Percentiles rank a stretch among this genome's conserved stretches.
These are phyloP conservation scores for Aspergillus flavus DNA, from an alignment of 2,329 filamentous ascomycete species.

Conservation along the genomic window DNA sequence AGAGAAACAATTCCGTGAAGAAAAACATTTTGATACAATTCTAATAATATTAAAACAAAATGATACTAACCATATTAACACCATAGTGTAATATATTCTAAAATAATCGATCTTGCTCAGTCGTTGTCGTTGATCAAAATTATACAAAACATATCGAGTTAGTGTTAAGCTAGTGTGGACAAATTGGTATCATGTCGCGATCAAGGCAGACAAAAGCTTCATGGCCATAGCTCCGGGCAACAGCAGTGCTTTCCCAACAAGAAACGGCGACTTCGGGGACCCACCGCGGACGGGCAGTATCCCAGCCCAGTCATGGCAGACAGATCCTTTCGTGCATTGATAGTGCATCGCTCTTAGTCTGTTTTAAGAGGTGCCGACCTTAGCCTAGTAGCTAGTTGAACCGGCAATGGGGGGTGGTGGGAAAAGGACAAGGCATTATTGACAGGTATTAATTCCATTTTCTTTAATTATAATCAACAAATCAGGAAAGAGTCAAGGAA, in stretches of 20 bases:
- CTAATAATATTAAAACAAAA: not conserved
- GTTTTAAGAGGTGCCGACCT: not conserved
- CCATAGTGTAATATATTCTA: not conserved
- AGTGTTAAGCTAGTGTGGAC: constrained; percentile 9
- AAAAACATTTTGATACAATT: not conserved
- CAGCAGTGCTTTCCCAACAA: constrained; percentile 1
- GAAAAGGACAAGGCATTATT: constrained; percentile 1
- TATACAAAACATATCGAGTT: not conserved
- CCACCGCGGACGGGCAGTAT: constrained; percentile 5
- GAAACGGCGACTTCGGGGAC: constrained; percentile 10
- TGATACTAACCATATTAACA: not conserved
- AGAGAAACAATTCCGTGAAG: not conserved
- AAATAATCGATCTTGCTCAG: constrained; percentile 1
- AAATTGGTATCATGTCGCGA: constrained; percentile 8
- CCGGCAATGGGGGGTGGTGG: not conserved
- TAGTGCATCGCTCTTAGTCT: not conserved
- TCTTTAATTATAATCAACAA: not conserved
- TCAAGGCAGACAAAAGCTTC: constrained; percentile 11
- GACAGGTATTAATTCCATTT: not conserved
- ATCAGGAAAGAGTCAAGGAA: not conserved
- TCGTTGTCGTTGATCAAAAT: not conserved
- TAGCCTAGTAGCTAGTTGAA: not conserved
- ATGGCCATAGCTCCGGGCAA: constrained; percentile 4
- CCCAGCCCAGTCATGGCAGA: constrained; percentile 10
- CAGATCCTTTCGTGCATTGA: constrained; percentile 22